Evolutionary conservation across 805 yeast genomes (phyloP).

Genomic region (Isabelozyma gotoi): DNA sequence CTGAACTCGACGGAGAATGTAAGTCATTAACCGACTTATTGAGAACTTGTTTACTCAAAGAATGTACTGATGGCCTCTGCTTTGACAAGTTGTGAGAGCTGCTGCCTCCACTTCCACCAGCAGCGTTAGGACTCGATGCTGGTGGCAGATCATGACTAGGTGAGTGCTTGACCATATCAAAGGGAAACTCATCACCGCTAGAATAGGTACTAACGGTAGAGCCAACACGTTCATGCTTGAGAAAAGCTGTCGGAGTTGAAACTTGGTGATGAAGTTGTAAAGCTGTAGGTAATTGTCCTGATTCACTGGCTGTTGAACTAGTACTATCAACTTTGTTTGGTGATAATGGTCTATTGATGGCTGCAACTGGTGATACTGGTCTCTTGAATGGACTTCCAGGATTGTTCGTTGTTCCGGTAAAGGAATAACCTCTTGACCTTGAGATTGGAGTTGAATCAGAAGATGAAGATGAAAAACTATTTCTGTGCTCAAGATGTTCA

Average conservation of each 20-base stretch:
- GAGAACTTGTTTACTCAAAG: slow-evolving; percentile 25
- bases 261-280: slow-evolving; percentile 27
- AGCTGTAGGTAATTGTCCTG: background rate
- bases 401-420: slow-evolving; percentile 18
- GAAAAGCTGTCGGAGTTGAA: background rate
- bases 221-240: slow-evolving; percentile 31
- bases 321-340: slow-evolving; percentile 19
- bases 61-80: slow-evolving; percentile 21
- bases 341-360: slow-evolving; percentile 18
- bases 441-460: slow-evolving; percentile 41
- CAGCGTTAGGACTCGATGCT: background rate
- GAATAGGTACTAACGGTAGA: slow-evolving; percentile 30
- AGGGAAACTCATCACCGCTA: slow-evolving; percentile 28
- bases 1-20: slow-evolving; percentile 61
- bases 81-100: slow-evolving; percentile 4
- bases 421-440: slow-evolving; percentile 37
- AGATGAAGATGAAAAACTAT: slow-evolving; percentile 49
- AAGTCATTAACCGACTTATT: slow-evolving; percentile 16
- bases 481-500: slow-evolving; percentile 70
- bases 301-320: background rate
- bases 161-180: slow-evolving; percentile 9
- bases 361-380: slow-evolving; percentile 44
- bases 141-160: slow-evolving; percentile 8
- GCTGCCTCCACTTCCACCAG: too few relatives aligned
- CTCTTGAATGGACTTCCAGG: slow-evolving; percentile 43